Evolutionary conservation across 768 basidiomycete genomes (phyloP).

Genomic region (Suillus paluster): DNA sequence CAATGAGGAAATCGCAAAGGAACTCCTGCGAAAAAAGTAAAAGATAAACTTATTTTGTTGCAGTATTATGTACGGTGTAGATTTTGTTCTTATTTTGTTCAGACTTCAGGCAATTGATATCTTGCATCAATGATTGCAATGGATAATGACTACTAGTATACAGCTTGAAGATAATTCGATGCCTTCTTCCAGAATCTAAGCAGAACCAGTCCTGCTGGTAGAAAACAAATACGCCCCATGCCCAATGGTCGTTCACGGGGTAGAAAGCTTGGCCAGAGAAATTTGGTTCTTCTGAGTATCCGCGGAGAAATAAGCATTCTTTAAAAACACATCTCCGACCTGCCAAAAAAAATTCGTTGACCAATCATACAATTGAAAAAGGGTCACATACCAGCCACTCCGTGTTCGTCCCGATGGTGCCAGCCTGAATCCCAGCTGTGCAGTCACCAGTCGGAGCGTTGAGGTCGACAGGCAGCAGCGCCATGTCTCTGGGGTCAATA

Average conservation of each 20-base stretch:
- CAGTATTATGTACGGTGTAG: neutral
- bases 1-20: slow-evolving; percentile 71
- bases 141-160: slow-evolving; percentile 5
- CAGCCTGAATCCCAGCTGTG: slow-evolving; percentile 69
- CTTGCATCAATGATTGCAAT: neutral
- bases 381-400: slow-evolving; percentile 67
- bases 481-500: slow-evolving; percentile 70
- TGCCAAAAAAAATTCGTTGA: slow-evolving; percentile 12
- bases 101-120: neutral
- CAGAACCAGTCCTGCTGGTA: slow-evolving; percentile 3
- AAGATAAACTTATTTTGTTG: neutral
- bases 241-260: slow-evolving; percentile 15
- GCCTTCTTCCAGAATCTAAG: neutral
- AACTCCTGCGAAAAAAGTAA: slow-evolving; percentile 62
- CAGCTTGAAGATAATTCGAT: neutral
- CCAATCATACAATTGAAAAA: neutral
- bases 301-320: slow-evolving; percentile 77
- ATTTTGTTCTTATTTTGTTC: neutral
- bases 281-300: slow-evolving; percentile 61
- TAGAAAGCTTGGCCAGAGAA: slow-evolving; percentile 59
- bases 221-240: neutral
- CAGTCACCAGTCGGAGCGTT: slow-evolving; percentile 65
- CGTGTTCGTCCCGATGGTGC: slow-evolving; percentile 57
- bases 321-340: slow-evolving; percentile 76
- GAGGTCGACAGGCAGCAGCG: slow-evolving; percentile 55